These are phyloP conservation scores for Sugiyamaella americana DNA, from an alignment of 805 yeast species.

Conservation along the genomic window DNA sequence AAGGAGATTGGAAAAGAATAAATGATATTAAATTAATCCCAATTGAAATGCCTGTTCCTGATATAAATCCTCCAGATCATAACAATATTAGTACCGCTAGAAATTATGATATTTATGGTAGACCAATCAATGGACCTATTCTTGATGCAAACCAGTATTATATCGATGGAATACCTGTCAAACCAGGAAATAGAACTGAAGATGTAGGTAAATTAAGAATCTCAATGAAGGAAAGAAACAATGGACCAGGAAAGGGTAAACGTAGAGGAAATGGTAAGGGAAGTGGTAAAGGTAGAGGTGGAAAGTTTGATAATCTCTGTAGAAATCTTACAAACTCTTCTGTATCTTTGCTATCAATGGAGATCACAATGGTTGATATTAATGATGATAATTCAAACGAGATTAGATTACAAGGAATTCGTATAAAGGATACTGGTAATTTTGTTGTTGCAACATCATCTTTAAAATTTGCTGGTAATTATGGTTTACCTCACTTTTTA, in stretches of 20 bases:
- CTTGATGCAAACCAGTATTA: background rate
- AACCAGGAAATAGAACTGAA: conserved; percentile 13
- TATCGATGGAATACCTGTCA: background rate
- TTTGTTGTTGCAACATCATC: conserved; percentile 28
- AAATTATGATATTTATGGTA: conserved; percentile 4
- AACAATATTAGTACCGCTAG: background rate
- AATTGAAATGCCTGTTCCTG: conserved; percentile 17
- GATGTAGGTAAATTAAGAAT: conserved; percentile 11
- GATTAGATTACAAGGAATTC: conserved; percentile 31
- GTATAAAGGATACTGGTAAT: conserved; percentile 31
- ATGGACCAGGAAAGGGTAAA: background rate
- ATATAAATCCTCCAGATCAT: background rate
- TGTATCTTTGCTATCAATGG: conserved; percentile 14
- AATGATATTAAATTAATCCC: conserved; percentile 37
- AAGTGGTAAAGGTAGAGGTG: background rate
- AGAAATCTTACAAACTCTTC: background rate
- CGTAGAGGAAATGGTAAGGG: conserved; percentile 2
- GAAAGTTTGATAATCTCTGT: no score
- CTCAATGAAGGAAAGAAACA: conserved; percentile 9
- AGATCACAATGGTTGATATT: conserved; percentile 16
- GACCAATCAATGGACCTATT: background rate
- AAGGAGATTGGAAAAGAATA: conserved; percentile 42
- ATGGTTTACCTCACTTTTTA: conserved; percentile 36
- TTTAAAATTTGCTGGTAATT: conserved; percentile 29
- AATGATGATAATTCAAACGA: conserved; percentile 21